Percentiles rank a stretch among this genome's conserved stretches.
Conservation (phyloP, 768 basidiomycete genomes). For the Rhizopogon vinicolor region DNA sequence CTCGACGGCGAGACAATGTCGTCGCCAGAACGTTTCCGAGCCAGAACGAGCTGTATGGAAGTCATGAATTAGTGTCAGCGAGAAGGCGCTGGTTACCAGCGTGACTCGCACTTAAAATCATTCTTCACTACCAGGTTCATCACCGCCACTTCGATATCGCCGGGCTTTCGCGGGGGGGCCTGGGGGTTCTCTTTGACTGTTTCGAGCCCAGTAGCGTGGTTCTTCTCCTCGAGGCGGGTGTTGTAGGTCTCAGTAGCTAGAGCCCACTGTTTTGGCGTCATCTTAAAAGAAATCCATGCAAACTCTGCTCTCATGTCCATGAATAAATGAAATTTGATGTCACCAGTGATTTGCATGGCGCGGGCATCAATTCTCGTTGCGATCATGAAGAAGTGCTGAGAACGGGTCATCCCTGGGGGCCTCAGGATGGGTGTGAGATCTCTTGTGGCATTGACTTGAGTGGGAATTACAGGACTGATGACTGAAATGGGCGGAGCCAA, state of each 20-base stretch:
- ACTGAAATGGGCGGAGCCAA: slow-evolving; percentile 24
- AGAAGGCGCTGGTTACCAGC: neutral
- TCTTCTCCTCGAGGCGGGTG: neutral
- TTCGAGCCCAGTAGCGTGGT: neutral
- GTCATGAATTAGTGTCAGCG: no score
- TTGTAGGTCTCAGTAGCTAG: slow-evolving; percentile 6
- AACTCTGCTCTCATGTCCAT: slow-evolving; percentile 15
- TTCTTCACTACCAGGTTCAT: slow-evolving; percentile 2
- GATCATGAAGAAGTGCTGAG: slow-evolving; percentile 2
- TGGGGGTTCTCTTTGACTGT: slow-evolving; percentile 6
- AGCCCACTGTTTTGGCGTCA: slow-evolving; percentile 13
- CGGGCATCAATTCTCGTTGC: slow-evolving; percentile 1
- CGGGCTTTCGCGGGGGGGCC: slow-evolving; percentile 7
- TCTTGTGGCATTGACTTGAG: neutral
- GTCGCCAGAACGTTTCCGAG: slow-evolving; percentile 6
- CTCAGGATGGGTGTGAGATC: neutral
- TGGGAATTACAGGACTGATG: neutral
- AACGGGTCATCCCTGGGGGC: neutral
- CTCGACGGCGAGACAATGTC: slow-evolving; percentile 2
- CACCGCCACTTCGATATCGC: slow-evolving; percentile 3
- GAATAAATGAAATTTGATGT: slow-evolving; percentile 14
- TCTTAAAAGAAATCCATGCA: slow-evolving; percentile 13
- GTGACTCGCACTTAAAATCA: slow-evolving; percentile 9
- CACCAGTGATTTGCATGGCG: slow-evolving; percentile 3
- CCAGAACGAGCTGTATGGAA: neutral